A percentile compares a stretch with the other conserved stretches of the same genome.
These are phyloP conservation scores for Entomortierella chlamydospora DNA, from an alignment of 192 early-diverging fungal genomes.

Conservation along the genomic window DNA sequence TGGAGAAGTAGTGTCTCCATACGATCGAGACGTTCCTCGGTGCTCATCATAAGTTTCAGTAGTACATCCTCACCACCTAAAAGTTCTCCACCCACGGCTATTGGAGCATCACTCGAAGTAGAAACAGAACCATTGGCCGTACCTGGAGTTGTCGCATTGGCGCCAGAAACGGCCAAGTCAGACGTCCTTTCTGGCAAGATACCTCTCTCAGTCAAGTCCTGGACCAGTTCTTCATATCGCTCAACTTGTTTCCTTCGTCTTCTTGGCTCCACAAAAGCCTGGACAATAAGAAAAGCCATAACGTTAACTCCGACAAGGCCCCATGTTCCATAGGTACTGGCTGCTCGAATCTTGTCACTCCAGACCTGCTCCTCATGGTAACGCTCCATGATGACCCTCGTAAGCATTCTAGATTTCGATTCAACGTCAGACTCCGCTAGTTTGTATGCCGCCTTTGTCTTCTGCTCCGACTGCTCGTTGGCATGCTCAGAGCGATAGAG, in stretches of 20 bases:
- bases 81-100: constrained; percentile 38
- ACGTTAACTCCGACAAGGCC: constrained; percentile 71
- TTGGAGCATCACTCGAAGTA: neutral
- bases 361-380: constrained; percentile 89
- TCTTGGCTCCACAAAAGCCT: constrained; percentile 79
- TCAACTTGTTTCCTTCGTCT: constrained; percentile 74
- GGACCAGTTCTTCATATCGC: constrained; percentile 71
- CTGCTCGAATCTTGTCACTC: constrained; percentile 87
- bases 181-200: constrained; percentile 30
- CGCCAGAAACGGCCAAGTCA: neutral
- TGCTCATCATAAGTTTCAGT: constrained; percentile 35
- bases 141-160: neutral
- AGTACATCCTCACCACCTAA: constrained; percentile 42
- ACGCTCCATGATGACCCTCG: constrained; percentile 75
- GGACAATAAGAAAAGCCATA: constrained; percentile 73
- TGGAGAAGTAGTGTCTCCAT: constrained; percentile 30
- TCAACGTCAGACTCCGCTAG: constrained; percentile 74
- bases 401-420: constrained; percentile 69
- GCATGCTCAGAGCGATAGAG: constrained; percentile 79
- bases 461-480: constrained; percentile 63
- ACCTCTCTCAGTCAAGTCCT: constrained; percentile 43
- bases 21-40: constrained; percentile 37
- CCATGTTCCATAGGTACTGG: constrained; percentile 81
- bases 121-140: neutral
- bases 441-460: constrained; percentile 60